Conservation (phyloP, 805 yeast genomes). For the Barnettozyma wickerhamii region DNA sequence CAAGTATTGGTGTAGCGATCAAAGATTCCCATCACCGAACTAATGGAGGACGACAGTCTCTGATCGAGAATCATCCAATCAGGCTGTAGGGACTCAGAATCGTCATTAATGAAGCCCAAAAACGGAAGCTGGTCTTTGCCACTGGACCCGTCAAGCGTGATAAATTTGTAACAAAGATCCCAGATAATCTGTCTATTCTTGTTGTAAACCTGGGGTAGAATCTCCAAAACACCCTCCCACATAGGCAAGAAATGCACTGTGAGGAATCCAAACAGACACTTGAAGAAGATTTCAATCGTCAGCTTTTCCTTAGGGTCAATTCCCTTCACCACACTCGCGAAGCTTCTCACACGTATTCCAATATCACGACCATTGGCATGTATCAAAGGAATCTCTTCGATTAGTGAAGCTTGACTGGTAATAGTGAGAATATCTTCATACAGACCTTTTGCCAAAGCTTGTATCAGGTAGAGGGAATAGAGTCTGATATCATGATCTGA, state of each 20-base stretch:
- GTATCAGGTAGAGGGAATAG: slow-evolving; percentile 45
- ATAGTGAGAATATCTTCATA: slow-evolving; percentile 33
- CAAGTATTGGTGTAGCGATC: slow-evolving; percentile 10
- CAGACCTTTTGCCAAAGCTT: slow-evolving; percentile 24
- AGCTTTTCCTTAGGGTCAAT: slow-evolving; percentile 22
- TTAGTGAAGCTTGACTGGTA: slow-evolving; percentile 46
- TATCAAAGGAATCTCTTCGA: slow-evolving; percentile 73
- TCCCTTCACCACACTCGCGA: slow-evolving; percentile 41
- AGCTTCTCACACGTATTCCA: slow-evolving; percentile 57
- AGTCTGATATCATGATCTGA: slow-evolving; percentile 50
- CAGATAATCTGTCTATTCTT: slow-evolving; percentile 48
- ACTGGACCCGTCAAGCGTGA: slow-evolving; percentile 19
- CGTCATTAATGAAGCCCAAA: slow-evolving; percentile 12
- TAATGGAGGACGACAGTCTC: slow-evolving; percentile 15
- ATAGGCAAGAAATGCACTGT: slow-evolving; percentile 77
- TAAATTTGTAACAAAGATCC: slow-evolving; percentile 42
- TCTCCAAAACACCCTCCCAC: slow-evolving; percentile 73
- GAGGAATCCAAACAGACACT: slow-evolving; percentile 63
- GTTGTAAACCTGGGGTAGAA: slow-evolving; percentile 43
- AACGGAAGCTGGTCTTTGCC: slow-evolving; percentile 3
- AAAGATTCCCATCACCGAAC: slow-evolving; percentile 8
- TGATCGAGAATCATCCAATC: slow-evolving; percentile 19
- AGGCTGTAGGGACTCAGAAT: slow-evolving; percentile 7
- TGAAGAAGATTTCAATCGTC: slow-evolving; percentile 34
- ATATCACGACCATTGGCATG: slow-evolving; percentile 71